Percentiles rank a stretch among this genome's conserved stretches.
Evolutionary conservation across 345 rosid species (phyloP).

Genomic region (Populus simonii): DNA sequence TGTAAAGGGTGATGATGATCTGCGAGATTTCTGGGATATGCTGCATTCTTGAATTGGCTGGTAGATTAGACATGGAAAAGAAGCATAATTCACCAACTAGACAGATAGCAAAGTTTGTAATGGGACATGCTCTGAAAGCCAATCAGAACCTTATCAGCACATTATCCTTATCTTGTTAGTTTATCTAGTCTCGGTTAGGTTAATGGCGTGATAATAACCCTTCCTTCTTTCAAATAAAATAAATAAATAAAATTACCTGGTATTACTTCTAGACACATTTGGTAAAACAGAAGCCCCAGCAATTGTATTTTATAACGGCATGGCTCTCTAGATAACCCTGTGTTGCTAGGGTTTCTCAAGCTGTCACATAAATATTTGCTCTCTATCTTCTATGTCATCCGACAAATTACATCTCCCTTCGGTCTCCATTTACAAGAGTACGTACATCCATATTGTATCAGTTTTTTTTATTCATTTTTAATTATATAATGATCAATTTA

Average conservation of each 20-base stretch:
- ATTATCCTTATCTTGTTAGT: conserved; percentile 11
- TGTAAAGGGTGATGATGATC: neutral
- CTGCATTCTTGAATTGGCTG: conserved; percentile 1
- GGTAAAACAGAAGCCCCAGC: neutral
- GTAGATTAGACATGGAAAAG: neutral
- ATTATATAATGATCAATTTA: neutral
- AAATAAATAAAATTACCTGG: too few relatives aligned
- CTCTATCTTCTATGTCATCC: neutral
- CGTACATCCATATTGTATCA: neutral
- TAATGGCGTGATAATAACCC: conserved; percentile 1
- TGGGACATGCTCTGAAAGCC: conserved; percentile 1
- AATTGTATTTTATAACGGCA: neutral
- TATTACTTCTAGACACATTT: neutral
- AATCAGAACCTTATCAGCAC: neutral
- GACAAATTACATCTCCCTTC: neutral
- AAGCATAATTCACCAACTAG: conserved; percentile 11
- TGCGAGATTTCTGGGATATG: conserved; percentile 43
- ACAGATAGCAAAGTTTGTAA: conserved; percentile 17
- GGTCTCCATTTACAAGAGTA: neutral
- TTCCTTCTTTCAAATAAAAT: neutral
- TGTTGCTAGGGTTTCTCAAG: conserved; percentile 14
- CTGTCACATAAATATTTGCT: neutral
- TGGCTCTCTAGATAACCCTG: neutral
- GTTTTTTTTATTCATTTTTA: neutral
- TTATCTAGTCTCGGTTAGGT: neutral